Base-by-base conservation (phyloP, 1,139 yeast species). In the Yamadazyma kanchanaburiensis region DNA sequence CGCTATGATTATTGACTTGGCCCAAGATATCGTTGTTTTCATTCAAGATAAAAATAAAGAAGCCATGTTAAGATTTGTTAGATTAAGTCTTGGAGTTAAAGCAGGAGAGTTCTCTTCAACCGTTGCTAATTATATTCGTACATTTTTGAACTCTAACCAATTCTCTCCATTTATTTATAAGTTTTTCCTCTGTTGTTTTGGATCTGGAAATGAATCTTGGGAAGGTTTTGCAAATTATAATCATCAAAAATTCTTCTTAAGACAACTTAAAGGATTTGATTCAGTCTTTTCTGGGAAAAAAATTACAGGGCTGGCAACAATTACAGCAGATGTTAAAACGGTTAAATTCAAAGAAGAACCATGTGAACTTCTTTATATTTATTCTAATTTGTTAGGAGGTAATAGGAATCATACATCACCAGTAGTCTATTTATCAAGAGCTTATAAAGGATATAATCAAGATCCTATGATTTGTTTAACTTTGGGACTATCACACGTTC, bases 231-330 rank as follows among this genome's bases (percentile, higher is more conserved):
- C 86, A 27, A 80, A 82, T 31, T 78, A 86, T 24, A 85, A 85
- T 37, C 91, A 87, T 48, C 97, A 89, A 47, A 91, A 91, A 54
- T 91, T 80, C 52, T 79, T 89, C 43, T 61, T 91, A 37, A 77
- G 98, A 40, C 96, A 89, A 46, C 65, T 89, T 42, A 91, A 89
- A 50, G 94, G 95, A 0, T 81, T 77, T 51, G 98, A 91, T 51
- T 74, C 91, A 3, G 53, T 81, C 12, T 67, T 76, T 20, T 58
- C 64, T 19, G 64, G 66, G 4, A 55, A 57, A 18, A 70, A 64
- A 14, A 77, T 88, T 13, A 61, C 75, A 1, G 97, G 96, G 0
- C 86, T 85, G 67, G 94, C 96, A 0, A 80, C 80, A 4, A 66
- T 85, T 12, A 70, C 76, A 0, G 62, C 68, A 1, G 58, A 64